Conservation (phyloP, 2,329 filamentous ascomycete species). For the Teratosphaeria gauchensis region DNA sequence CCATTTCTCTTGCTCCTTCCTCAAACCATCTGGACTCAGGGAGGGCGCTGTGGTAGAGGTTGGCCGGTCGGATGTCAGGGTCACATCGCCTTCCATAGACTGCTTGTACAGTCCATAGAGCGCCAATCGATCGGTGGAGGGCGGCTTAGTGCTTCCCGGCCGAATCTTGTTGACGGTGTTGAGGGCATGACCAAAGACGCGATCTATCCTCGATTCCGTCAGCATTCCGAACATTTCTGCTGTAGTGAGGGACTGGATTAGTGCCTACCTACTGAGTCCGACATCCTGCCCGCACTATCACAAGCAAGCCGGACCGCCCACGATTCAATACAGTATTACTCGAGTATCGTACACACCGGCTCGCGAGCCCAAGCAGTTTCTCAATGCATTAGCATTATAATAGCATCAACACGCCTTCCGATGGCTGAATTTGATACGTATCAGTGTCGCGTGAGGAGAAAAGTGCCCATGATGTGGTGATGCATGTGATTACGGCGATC, state of each 20-base stretch:
- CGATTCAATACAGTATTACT: not conserved
- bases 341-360: not conserved
- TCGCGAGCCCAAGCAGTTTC: not conserved
- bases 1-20: slow-evolving; percentile 40
- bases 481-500: not conserved
- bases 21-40: slow-evolving; percentile 13
- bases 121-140: slow-evolving; percentile 71
- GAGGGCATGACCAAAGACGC: slow-evolving; percentile 96
- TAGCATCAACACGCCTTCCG: not conserved
- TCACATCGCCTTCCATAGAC: slow-evolving; percentile 96
- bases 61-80: slow-evolving; percentile 78
- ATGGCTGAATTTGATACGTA: not conserved
- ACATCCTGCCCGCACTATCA: not conserved
- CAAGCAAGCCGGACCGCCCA: not conserved
- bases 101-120: slow-evolving; percentile 99
- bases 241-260: not conserved
- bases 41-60: slow-evolving; percentile 7
- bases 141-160: slow-evolving; percentile 81
- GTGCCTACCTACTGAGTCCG: slow-evolving; percentile 7
- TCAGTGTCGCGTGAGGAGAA: not conserved
- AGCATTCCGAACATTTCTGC: not conserved
- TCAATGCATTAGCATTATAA: not conserved
- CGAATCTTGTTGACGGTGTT: slow-evolving; percentile 98
- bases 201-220: slow-evolving; percentile 48
- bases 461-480: not conserved